Evolutionary conservation across 2,329 filamentous ascomycete genomes (phyloP).

Genomic region (Phyllosticta citribraziliensis): DNA sequence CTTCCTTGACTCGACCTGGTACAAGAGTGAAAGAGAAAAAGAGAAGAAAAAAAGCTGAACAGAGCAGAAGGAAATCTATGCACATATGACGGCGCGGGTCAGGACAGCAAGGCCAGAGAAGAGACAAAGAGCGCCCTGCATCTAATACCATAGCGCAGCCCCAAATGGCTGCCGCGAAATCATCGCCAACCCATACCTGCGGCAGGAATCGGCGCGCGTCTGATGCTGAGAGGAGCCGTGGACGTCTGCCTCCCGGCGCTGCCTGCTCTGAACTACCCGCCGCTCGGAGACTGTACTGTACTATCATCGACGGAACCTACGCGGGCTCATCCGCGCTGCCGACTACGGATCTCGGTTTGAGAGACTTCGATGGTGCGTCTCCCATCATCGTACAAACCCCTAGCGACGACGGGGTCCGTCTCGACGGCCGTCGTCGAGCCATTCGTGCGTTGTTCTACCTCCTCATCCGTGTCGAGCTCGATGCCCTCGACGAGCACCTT

Average conservation of each 20-base stretch:
- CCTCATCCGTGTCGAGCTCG: constrained; percentile 13
- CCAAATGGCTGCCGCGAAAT: background rate
- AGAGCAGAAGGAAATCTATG: background rate
- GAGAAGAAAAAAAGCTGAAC: background rate
- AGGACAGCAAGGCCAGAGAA: background rate
- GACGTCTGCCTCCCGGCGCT: background rate
- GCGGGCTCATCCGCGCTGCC: background rate
- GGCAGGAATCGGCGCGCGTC: background rate
- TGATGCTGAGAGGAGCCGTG: background rate
- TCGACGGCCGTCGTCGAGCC: background rate
- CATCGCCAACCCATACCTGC: too few species aligned
- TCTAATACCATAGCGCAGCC: background rate
- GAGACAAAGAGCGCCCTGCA: background rate
- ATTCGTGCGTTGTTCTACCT: constrained; percentile 9
- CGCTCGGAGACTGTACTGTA: background rate
- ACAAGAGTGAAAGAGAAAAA: too few species aligned
- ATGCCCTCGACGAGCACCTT: constrained; percentile 15
- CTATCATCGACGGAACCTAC: background rate
- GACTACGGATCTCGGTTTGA: constrained; percentile 1
- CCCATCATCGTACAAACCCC: constrained; percentile 7
- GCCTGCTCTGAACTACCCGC: background rate
- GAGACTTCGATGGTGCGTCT: constrained; percentile 4
- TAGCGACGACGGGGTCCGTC: constrained; percentile 1
- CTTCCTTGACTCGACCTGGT: background rate
- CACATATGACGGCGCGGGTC: background rate